A percentile compares a stretch with the other conserved stretches of the same genome.
Conservation (phyloP, 345 rosid genomes). For the Ceriops decandra region DNA sequence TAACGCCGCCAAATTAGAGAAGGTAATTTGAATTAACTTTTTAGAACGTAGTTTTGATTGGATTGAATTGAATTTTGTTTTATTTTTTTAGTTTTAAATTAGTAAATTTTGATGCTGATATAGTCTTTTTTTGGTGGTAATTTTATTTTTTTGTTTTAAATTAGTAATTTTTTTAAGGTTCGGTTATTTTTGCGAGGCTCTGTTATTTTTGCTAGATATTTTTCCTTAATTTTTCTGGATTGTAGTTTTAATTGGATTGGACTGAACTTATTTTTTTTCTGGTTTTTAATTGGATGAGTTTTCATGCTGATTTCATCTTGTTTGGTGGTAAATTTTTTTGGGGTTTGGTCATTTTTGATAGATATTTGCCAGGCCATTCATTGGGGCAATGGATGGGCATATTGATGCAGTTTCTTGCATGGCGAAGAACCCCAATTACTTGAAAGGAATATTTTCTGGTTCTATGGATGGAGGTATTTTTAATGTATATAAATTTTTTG, state of each 20-base stretch:
- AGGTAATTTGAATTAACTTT: conserved; percentile 34
- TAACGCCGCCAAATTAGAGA: conserved; percentile 88
- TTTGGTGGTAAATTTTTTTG: background rate
- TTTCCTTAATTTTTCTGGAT: conserved; percentile 23
- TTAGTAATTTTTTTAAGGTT: too few species aligned
- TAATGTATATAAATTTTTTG: too few species aligned
- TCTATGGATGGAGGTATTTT: conserved; percentile 91
- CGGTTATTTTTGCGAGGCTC: background rate
- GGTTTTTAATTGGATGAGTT: background rate
- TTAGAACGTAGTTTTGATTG: background rate
- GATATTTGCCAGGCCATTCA: conserved; percentile 90
- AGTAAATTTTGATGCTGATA: too few species aligned
- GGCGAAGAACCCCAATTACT: conserved; percentile 89
- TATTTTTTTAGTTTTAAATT: background rate
- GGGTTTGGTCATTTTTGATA: conserved; percentile 18
- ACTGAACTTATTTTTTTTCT: background rate
- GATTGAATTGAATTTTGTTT: background rate
- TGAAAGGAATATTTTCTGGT: conserved; percentile 86
- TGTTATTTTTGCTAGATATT: conserved; percentile 45
- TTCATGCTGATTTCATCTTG: background rate
- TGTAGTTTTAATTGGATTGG: background rate
- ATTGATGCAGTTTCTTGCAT: conserved; percentile 77
- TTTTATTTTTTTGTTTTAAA: too few species aligned
- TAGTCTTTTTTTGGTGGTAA: too few species aligned
- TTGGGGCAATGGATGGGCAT: conserved; percentile 98